Evolutionary conservation across 2,329 filamentous ascomycete genomes (phyloP).

Genomic region (Moelleriella libera): DNA sequence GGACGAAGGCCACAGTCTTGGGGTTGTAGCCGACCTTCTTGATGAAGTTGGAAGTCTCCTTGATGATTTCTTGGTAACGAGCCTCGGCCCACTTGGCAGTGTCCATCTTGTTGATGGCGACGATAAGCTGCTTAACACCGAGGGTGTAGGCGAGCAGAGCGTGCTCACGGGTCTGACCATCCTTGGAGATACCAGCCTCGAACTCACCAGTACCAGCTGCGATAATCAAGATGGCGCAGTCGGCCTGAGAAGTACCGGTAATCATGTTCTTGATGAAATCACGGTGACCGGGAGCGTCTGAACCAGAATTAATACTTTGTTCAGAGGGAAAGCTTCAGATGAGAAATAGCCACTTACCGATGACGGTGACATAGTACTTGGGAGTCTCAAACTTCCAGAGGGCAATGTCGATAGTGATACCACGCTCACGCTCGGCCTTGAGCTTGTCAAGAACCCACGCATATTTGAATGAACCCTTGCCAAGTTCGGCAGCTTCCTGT

Average conservation of each 20-base stretch:
- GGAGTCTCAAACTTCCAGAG: conserved; percentile 99
- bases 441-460: conserved; percentile 99
- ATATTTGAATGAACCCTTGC: conserved; percentile 99
- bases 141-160: conserved; percentile 99
- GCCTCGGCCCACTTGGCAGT: conserved; percentile 96
- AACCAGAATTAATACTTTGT: background rate
- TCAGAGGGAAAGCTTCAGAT: too few species aligned
- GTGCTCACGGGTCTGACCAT: conserved; percentile 99
- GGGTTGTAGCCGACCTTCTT: conserved; percentile 99
- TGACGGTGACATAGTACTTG: conserved; percentile 97
- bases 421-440: conserved; percentile 97
- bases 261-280: conserved; percentile 99
- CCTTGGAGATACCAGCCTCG: conserved; percentile 99
- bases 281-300: conserved; percentile 97
- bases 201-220: conserved; percentile 99
- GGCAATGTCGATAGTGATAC: conserved; percentile 99
- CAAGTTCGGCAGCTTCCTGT: conserved; percentile 95
- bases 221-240: conserved; percentile 99
- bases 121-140: conserved; percentile 99
- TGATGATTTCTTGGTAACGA: conserved; percentile 98
- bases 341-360: conserved; percentile 43
- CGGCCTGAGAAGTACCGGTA: conserved; percentile 99
- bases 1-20: conserved; percentile 95
- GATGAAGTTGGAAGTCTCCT: conserved; percentile 99
- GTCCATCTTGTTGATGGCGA: conserved; percentile 99